Evolutionary conservation across 139 green algal species (phyloP), one percentile per base, ranked within the genome.

Genomic region (Pseudopediastrum boryanum): DNA sequence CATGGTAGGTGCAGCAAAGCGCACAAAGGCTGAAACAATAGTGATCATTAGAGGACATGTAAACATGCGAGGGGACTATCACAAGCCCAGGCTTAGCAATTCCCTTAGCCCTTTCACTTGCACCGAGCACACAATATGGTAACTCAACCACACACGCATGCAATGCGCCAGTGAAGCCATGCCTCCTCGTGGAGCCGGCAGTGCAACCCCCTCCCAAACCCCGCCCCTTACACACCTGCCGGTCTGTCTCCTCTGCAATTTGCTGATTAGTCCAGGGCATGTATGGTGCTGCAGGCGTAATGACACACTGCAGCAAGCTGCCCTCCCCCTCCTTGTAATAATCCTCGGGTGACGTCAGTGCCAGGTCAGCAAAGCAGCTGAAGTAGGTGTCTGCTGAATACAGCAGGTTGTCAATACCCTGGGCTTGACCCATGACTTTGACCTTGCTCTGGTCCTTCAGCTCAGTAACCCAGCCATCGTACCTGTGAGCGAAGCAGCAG

Each of bases 391-490:
- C 86, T 8, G 86, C 81, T 12, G 78, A 90, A 88, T 98, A 98
- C 46, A 98, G 86, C 74, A 98, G 89, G 86, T 98, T 98, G 89
- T 98, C 91, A 5, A 98, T 42, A 21, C 95, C 93, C 42, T 69
- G 68, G 10, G 79, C 77, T 19, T 75, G 51, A 29, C 38, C 39
- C 50, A 89, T 67, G 71, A 88, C 79, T 31, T 74, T 79, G 33
- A 81, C 71, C 29, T 77, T 68, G 38, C 75, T 43, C 27, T 74
- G 63, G 69, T 94, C 92, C 38, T 93, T 62, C 83, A 98, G 86
- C 85, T 99, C 95, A 0, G 95, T 99, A 25, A 99, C 93, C 95
- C 95, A 99, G 43, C 95, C 95, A 68, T 98, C 85, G 74, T 98
- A 99, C 19, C 71, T 78, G 71, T 29, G 46, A 16, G 46, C 13